A percentile compares a stretch with the other conserved stretches of the same genome.
phyloP scores from a whole-genome alignment of 768 basidiomycete genomes.

The Xerocomellus amylosporus region DNA sequence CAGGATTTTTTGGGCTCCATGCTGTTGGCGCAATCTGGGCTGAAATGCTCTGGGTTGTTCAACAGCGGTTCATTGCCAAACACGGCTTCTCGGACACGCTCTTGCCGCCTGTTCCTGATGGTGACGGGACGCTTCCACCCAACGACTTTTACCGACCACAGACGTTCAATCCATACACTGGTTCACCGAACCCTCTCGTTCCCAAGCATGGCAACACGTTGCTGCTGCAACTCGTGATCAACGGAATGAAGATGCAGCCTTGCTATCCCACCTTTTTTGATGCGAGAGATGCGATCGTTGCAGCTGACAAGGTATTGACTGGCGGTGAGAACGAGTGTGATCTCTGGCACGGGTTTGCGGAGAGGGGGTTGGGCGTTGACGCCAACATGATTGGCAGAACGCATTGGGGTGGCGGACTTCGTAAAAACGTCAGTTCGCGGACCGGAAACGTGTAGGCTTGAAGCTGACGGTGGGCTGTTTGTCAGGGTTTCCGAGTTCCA shows the following conservation, averaged over 20 bases:
- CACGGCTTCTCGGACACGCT: constrained; percentile 76
- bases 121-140: constrained; percentile 58
- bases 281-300: constrained; percentile 86
- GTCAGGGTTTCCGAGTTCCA: constrained; percentile 41
- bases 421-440: constrained; percentile 51
- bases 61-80: constrained; percentile 69
- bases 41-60: constrained; percentile 80
- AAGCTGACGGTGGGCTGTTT: background rate
- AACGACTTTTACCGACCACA: constrained; percentile 68
- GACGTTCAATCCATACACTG: constrained; percentile 29
- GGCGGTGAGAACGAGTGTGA: constrained; percentile 88
- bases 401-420: constrained; percentile 88
- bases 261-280: constrained; percentile 90
- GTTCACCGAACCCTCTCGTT: constrained; percentile 46
- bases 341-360: constrained; percentile 80
- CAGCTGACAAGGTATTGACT: constrained; percentile 83
- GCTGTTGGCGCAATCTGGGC: constrained; percentile 94
- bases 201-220: constrained; percentile 93
- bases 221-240: constrained; percentile 75
- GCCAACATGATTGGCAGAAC: constrained; percentile 70
- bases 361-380: constrained; percentile 76
- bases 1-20: background rate
- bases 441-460: background rate
- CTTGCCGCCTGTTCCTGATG: constrained; percentile 72
- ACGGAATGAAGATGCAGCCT: constrained; percentile 92